Conservation (phyloP, 2,329 filamentous ascomycete species). For the Verticillium zaregamsianum region DNA sequence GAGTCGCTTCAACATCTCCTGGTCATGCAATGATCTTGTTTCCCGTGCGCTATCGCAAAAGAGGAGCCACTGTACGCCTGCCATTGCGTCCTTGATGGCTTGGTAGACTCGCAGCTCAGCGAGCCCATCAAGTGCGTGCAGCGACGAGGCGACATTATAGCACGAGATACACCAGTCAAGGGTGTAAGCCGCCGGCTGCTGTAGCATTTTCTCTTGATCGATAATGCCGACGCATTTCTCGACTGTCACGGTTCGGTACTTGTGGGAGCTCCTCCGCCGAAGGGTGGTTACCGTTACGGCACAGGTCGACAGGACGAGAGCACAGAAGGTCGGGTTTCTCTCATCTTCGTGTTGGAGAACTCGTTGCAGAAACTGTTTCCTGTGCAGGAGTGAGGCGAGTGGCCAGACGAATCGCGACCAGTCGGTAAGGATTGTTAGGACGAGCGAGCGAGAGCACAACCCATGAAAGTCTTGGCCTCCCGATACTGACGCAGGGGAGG, state of each 20-base stretch:
- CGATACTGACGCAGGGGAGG: neutral
- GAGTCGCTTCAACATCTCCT: slow-evolving; percentile 27
- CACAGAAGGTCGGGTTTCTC: slow-evolving; percentile 23
- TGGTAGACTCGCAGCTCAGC: slow-evolving; percentile 11
- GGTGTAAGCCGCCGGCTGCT: slow-evolving; percentile 15
- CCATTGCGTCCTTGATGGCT: slow-evolving; percentile 20
- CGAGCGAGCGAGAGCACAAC: slow-evolving; percentile 2
- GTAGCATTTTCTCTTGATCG: slow-evolving; percentile 20
- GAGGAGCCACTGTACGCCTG: slow-evolving; percentile 23
- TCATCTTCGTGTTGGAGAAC: slow-evolving; percentile 19
- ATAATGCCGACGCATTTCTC: slow-evolving; percentile 23
- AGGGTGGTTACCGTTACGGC: slow-evolving; percentile 27
- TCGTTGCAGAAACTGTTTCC: slow-evolving; percentile 22
- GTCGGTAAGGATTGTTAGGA: slow-evolving; percentile 21
- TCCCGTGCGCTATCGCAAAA: slow-evolving; percentile 18
- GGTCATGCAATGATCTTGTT: slow-evolving; percentile 17
- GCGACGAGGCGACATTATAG: slow-evolving; percentile 27
- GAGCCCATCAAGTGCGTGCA: slow-evolving; percentile 9
- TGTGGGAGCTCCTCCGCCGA: slow-evolving; percentile 12
- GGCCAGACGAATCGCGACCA: slow-evolving; percentile 32
- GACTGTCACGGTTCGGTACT: slow-evolving; percentile 22
- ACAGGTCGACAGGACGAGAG: slow-evolving; percentile 27
- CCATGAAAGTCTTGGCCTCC: slow-evolving; percentile 1
- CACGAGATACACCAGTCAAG: slow-evolving; percentile 30
- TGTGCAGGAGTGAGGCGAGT: slow-evolving; percentile 27